Percentiles rank a stretch among this genome's conserved stretches.
Evolutionary conservation across 495 filamentous ascomycete genomes (phyloP).

Genomic region (Daldinia caldariorum): DNA sequence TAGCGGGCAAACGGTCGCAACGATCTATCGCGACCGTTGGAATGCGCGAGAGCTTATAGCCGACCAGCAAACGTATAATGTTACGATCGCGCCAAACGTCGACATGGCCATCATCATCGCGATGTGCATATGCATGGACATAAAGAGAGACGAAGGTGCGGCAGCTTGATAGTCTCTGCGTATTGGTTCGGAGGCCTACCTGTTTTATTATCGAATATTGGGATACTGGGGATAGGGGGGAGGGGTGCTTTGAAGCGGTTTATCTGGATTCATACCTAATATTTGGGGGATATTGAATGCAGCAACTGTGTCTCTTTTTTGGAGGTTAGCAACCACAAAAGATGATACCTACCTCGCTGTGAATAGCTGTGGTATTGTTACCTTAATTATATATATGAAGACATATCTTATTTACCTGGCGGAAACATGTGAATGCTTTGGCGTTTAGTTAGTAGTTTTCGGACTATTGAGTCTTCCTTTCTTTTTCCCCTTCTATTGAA

Average conservation of each 20-base stretch:
- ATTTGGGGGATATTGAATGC: background rate
- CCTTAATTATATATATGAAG: background rate
- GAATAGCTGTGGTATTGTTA: background rate
- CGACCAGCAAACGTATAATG: slow-evolving; percentile 68
- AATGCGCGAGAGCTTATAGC: slow-evolving; percentile 63
- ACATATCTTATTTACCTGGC: background rate
- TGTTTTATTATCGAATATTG: background rate
- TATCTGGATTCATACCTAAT: background rate
- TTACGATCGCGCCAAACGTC: slow-evolving; percentile 67
- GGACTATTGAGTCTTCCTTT: no score
- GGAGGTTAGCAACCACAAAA: background rate
- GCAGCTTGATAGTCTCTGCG: background rate
- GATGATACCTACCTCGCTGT: background rate
- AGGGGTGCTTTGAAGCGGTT: background rate
- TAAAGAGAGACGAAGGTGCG: slow-evolving; percentile 63
- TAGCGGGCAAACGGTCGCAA: slow-evolving; percentile 57
- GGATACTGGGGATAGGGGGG: background rate
- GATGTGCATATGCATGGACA: slow-evolving; percentile 69
- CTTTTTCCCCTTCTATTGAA: no score
- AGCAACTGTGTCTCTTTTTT: no score
- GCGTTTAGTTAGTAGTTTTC: no score
- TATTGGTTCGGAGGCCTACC: background rate
- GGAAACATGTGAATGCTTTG: no score
- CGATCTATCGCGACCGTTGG: slow-evolving; percentile 64
- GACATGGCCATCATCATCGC: slow-evolving; percentile 68